Percentiles rank a stretch among this genome's conserved stretches.
Conservation (phyloP, 257 asterid genomes). For the Penstemon eatonii region DNA sequence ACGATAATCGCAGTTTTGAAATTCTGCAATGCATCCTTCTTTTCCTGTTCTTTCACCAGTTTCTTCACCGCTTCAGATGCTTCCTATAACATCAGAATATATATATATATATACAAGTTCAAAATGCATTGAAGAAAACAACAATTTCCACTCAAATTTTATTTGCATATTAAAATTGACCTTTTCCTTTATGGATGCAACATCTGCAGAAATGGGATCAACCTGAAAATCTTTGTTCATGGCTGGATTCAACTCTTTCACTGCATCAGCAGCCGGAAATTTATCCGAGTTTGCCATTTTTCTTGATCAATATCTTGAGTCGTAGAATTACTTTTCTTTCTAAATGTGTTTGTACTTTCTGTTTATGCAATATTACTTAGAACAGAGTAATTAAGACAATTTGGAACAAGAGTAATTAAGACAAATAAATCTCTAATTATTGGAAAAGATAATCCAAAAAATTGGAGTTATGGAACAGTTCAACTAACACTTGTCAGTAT, state of each 20-base stretch:
- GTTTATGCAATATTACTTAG: no score
- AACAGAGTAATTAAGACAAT: not conserved
- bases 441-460: not conserved
- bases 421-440: slow-evolving; percentile 1
- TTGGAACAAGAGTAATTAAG: no score
- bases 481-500: slow-evolving; percentile 44
- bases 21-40: slow-evolving; percentile 53
- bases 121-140: not conserved
- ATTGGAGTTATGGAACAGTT: slow-evolving; percentile 30
- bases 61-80: slow-evolving; percentile 30
- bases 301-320: not conserved
- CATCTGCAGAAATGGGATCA: slow-evolving; percentile 56
- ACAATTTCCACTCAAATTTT: not conserved
- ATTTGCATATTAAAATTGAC: slow-evolving; percentile 25
- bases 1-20: slow-evolving; percentile 56
- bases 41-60: slow-evolving; percentile 38
- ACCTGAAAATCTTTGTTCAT: slow-evolving; percentile 46
- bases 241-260: slow-evolving; percentile 59
- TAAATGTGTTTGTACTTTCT: no score
- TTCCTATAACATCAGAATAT: slow-evolving; percentile 31
- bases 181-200: slow-evolving; percentile 47
- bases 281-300: slow-evolving; percentile 47
- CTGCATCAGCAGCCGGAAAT: slow-evolving; percentile 68
- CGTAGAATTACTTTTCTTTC: not conserved
- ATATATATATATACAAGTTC: not conserved